Evolutionary conservation across 768 basidiomycete genomes (phyloP).

Genomic region (Hortiboletus campestris): DNA sequence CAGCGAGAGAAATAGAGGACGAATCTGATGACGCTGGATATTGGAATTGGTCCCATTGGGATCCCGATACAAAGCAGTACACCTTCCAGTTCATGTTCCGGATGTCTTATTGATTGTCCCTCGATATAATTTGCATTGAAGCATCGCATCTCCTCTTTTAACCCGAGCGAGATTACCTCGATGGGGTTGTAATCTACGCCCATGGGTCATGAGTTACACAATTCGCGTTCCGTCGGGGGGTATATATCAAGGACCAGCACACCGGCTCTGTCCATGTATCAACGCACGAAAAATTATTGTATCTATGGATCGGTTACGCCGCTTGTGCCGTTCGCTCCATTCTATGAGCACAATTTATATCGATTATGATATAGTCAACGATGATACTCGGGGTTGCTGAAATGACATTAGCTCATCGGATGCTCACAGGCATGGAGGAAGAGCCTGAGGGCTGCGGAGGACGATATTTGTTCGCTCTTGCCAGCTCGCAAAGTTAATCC

Average conservation of each 20-base stretch:
- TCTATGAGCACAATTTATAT: not conserved
- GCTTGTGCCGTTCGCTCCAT: not conserved
- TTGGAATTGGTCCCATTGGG: constrained; percentile 99
- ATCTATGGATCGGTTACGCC: constrained; percentile 13
- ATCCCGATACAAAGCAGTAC: constrained; percentile 98
- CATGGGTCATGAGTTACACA: not conserved
- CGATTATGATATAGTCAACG: not conserved
- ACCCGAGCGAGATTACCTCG: not conserved
- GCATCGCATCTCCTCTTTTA: not conserved
- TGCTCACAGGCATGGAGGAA: not conserved
- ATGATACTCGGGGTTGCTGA: not conserved
- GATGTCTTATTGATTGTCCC: constrained; percentile 37
- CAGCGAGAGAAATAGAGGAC: constrained; percentile 95
- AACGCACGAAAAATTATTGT: not conserved
- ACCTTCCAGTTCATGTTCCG: constrained; percentile 98
- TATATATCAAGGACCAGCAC: not conserved
- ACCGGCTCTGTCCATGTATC: not conserved
- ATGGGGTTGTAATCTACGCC: not conserved
- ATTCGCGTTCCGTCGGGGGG: constrained; percentile 3
- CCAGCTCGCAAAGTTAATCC: not conserved
- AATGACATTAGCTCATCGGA: not conserved
- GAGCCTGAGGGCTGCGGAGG: not conserved
- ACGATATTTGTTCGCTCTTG: not conserved
- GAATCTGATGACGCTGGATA: constrained; percentile 86
- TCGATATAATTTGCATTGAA: constrained; percentile 6